Evolutionary conservation across 768 basidiomycete species (phyloP), one percentile per base, ranked within the genome.

Genomic region (Pholiota conissans): DNA sequence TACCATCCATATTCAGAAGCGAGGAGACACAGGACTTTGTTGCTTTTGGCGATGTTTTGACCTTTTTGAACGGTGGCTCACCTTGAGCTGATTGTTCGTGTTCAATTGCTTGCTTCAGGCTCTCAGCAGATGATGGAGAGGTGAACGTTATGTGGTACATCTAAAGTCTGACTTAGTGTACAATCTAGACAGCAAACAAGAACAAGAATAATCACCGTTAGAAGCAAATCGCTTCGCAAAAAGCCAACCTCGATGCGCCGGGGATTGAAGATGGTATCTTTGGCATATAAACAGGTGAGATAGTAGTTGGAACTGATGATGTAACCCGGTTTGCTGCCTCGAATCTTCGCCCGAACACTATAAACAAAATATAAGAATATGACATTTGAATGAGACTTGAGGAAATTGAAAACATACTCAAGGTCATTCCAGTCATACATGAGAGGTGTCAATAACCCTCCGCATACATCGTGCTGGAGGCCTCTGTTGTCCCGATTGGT

Each of bases 1-100:
- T 58, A 2, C 56, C 49, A 27, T 61, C 49, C 62, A 69, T 61
- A 4, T 57, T 11, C 1, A 66, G 53, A 9, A 60, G 56, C 3
- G 50, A 50, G 0, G 62, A 63, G 14, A 66, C 56, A 42, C 56
- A 55, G 5, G 28, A 49, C 5, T 50, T 50, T 0, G 49, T 50
- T 3, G 29, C 49, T 30, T 32, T 50, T 13, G n/a, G n/a, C n/a
- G n/a, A n/a, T n/a, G n/a, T n/a, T n/a, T n/a, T n/a, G n/a, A n/a
- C n/a, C n/a, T n/a, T 32, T 50, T 50, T 50, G 49, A 3, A 30
- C 11, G 13, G 7, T 5, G 16, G 49, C 3, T 11, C 29, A 0
- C 29, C 0, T 14, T 30, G 30, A 18, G n/a, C 34, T 50, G 14
- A 4, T n/a, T 16, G n/a, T 1, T 30, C 49, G 5, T 30, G 13